Conservation (phyloP, 257 asterid genomes). For the Fraxinus anomala region DNA sequence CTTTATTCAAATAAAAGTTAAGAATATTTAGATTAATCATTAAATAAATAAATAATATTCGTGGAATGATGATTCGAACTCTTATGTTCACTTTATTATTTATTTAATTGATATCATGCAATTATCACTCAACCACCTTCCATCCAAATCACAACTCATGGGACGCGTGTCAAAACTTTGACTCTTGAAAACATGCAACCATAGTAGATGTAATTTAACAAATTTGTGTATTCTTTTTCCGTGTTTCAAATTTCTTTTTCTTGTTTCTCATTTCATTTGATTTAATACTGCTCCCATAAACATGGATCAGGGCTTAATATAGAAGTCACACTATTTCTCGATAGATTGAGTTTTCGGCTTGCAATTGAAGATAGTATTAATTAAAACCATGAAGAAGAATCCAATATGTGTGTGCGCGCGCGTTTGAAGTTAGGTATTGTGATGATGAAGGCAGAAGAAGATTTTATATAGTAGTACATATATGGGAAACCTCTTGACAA, state of each 20-base stretch:
- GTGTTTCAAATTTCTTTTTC: not conserved
- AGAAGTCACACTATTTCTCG: not conserved
- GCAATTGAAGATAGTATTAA: not conserved
- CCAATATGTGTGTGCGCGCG: not conserved
- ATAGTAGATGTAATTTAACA: too few species aligned
- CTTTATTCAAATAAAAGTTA: too few species aligned
- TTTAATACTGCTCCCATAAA: not conserved
- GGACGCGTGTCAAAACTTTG: too few species aligned
- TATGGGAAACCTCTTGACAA: constrained; percentile 17
- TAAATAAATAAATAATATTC: too few species aligned
- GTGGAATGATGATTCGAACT: too few species aligned
- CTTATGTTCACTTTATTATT: too few species aligned
- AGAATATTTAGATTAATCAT: too few species aligned
- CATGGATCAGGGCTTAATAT: not conserved
- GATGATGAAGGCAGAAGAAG: not conserved
- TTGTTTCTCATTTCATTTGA: not conserved
- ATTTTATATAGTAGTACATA: not conserved
- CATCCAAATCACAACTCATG: too few species aligned
- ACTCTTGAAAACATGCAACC: not conserved
- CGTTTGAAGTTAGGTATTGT: not conserved
- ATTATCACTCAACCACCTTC: too few species aligned
- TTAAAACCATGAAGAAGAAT: not conserved
- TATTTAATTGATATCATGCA: too few species aligned
- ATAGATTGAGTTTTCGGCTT: not conserved
- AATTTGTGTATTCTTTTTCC: not conserved